These are phyloP conservation scores for Rhizophora apiculata DNA, from an alignment of 345 rosid species.

Conservation along the genomic window DNA sequence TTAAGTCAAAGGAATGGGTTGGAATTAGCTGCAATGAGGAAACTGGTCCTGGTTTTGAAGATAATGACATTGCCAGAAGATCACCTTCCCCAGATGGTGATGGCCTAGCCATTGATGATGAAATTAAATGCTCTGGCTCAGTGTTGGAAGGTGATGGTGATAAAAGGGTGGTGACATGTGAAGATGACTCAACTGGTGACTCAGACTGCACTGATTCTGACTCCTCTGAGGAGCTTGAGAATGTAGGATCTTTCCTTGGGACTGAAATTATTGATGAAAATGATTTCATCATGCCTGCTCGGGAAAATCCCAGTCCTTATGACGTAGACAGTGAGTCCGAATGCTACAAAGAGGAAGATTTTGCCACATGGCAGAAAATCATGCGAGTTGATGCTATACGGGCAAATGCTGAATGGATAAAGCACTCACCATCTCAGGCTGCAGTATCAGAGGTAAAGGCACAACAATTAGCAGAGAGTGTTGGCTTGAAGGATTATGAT, in stretches of 20 bases:
- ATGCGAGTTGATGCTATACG: constrained; percentile 90
- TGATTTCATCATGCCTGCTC: constrained; percentile 27
- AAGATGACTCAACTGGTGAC: constrained; percentile 45
- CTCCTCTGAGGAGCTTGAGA: constrained; percentile 56
- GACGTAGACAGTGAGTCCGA: constrained; percentile 31
- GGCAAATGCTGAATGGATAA: constrained; percentile 75
- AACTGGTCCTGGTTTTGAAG: constrained; percentile 39
- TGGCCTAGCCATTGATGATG: constrained; percentile 26
- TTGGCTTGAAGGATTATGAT: constrained; percentile 72
- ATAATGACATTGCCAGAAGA: constrained; percentile 31
- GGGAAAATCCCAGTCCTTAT: constrained; percentile 30
- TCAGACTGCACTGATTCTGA: constrained; percentile 53
- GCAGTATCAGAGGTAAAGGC: constrained; percentile 55
- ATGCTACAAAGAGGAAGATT: constrained; percentile 59
- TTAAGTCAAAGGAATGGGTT: constrained; percentile 38
- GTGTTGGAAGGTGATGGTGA: constrained; percentile 41
- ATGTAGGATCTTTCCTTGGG: constrained; percentile 32
- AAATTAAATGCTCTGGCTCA: constrained; percentile 28
- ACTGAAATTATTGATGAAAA: constrained; percentile 31
- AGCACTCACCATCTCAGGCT: constrained; percentile 70
- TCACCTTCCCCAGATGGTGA: constrained; percentile 29
- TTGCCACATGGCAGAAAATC: constrained; percentile 81
- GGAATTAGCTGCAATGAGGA: constrained; percentile 38
- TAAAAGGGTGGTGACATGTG: constrained; percentile 43
- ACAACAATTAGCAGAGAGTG: constrained; percentile 49